phyloP scores from a whole-genome alignment of 768 basidiomycete genomes.

The Tricholoma furcatifolium region DNA sequence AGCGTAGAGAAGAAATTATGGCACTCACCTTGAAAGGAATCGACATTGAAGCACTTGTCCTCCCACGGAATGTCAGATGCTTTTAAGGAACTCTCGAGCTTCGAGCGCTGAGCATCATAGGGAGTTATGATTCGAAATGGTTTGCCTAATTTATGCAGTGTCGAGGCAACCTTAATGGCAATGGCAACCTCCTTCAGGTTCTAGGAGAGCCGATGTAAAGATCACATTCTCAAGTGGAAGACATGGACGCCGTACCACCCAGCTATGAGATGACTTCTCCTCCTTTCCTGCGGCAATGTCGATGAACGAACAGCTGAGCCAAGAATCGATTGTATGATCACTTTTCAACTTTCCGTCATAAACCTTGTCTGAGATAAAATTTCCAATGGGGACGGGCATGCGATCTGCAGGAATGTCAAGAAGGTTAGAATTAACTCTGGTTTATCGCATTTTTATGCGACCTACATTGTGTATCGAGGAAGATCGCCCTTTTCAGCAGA shows the following conservation, averaged over 20 bases:
- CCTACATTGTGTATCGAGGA: conserved; percentile 66
- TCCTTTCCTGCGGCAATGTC: conserved; percentile 41
- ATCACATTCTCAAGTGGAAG: no score
- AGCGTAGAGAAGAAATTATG: conserved; percentile 2
- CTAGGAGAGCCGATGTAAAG: conserved; percentile 29
- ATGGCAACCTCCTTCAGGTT: conserved; percentile 51
- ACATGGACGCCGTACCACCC: conserved; percentile 28
- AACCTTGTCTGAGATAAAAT: conserved; percentile 58
- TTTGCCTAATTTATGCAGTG: conserved; percentile 35
- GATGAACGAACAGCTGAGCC: conserved; percentile 55
- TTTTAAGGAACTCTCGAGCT: conserved; percentile 51
- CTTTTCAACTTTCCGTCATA: conserved; percentile 55
- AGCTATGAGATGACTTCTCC: conserved; percentile 29
- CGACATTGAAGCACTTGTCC: conserved; percentile 72
- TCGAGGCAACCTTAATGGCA: conserved; percentile 43
- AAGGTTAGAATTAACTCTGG: not conserved
- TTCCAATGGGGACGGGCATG: conserved; percentile 64
- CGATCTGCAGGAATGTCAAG: conserved; percentile 43
- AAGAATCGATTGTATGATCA: conserved; percentile 32
- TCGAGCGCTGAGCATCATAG: conserved; percentile 65
- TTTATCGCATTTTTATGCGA: not conserved
- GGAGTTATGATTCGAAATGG: conserved; percentile 68
- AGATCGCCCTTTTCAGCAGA: conserved; percentile 36
- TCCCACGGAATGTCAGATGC: conserved; percentile 44
- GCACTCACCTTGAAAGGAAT: conserved; percentile 75